A percentile compares a stretch with the other conserved stretches of the same genome.
Evolutionary conservation across 192 early-diverging fungal genomes (phyloP).

Genomic region (Pilobolus umbonatus): DNA sequence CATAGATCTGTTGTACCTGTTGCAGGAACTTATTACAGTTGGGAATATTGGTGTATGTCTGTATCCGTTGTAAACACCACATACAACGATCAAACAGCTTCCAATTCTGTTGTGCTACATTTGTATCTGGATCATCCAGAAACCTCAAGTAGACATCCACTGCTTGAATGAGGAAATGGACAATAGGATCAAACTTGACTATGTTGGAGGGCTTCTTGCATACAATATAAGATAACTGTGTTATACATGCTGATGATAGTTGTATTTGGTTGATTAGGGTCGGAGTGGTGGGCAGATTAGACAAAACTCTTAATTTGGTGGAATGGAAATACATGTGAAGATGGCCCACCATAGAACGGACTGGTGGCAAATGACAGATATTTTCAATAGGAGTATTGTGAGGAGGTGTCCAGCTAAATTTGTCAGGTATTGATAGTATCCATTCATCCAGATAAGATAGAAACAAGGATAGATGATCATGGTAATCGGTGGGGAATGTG

Average conservation of each 20-base stretch:
- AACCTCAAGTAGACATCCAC: constrained; percentile 5
- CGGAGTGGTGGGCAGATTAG: neutral
- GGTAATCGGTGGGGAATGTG: neutral
- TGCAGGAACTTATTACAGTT: constrained; percentile 16
- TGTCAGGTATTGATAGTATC: neutral
- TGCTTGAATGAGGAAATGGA: neutral
- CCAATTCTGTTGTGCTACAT: constrained; percentile 10
- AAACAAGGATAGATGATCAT: neutral
- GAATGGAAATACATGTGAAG: constrained; percentile 8
- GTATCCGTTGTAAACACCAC: constrained; percentile 7
- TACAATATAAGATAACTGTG: constrained; percentile 8
- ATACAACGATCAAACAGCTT: constrained; percentile 10
- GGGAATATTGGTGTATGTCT: constrained; percentile 9
- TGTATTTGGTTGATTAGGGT: neutral
- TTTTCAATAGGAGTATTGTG: neutral
- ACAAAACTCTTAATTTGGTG: neutral
- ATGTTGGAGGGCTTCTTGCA: constrained; percentile 5
- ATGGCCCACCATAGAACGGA: neutral
- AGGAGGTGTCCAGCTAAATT: constrained; percentile 7
- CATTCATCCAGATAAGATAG: neutral
- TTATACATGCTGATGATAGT: constrained; percentile 7
- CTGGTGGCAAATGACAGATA: constrained; percentile 1
- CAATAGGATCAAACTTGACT: constrained; percentile 13
- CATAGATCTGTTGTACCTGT: constrained; percentile 9
- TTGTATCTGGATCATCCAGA: constrained; percentile 1